Conservation (phyloP, 257 asterid genomes). For the Nicotiana attenuata region DNA sequence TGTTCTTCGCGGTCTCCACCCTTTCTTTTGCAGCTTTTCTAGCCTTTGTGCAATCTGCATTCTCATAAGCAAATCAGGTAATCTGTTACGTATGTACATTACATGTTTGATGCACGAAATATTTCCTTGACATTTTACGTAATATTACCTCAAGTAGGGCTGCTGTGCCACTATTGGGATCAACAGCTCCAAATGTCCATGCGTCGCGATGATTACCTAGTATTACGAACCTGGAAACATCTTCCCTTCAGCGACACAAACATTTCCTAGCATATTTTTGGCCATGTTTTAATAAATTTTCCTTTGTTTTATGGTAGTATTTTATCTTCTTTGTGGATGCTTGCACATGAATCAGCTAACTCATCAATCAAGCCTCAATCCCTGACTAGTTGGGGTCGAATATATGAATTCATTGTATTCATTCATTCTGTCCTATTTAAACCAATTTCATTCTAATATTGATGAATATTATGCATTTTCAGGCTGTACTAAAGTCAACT, state of each 20-base stretch:
- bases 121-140: neutral
- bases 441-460: neutral
- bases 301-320: neutral
- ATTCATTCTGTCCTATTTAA: neutral
- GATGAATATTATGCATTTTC: neutral
- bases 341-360: neutral
- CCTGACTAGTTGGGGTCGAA: neutral
- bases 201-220: conserved; percentile 94
- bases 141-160: conserved; percentile 67
- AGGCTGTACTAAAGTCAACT: neutral
- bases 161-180: conserved; percentile 91
- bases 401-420: neutral
- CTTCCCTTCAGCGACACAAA: conserved; percentile 14
- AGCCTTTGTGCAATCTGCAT: conserved; percentile 63
- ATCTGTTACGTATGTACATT: neutral
- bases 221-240: conserved; percentile 51
- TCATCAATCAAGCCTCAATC: neutral
- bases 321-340: neutral
- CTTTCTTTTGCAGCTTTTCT: conserved; percentile 34
- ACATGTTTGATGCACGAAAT: neutral
- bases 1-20: conserved; percentile 74
- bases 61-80: conserved; percentile 16
- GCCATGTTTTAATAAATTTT: neutral
- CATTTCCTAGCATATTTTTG: neutral
- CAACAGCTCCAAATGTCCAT: conserved; percentile 93